phyloP scores from a whole-genome alignment of 106 monocot species.

The Ottelia alismoides region DNA sequence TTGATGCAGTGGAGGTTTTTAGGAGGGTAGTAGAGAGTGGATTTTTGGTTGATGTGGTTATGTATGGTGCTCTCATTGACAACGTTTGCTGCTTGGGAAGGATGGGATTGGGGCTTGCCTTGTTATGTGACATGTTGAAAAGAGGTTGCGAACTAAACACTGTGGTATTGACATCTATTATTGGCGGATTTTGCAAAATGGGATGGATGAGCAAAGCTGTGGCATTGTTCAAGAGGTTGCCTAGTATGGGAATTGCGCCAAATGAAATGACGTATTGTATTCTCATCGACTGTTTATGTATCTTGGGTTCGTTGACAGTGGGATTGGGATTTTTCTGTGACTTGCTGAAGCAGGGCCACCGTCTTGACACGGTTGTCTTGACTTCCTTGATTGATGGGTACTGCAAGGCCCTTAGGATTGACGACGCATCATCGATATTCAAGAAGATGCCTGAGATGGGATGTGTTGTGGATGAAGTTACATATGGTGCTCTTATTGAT shows the following conservation, averaged over 20 bases:
- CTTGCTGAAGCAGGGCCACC: neutral
- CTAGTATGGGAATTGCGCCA: neutral
- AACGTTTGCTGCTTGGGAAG: neutral
- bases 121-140: constrained; percentile 2
- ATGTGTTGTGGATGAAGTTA: neutral
- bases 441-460: neutral
- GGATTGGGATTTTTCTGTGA: neutral
- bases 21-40: constrained; percentile 1
- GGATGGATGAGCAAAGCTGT: neutral
- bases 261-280: neutral
- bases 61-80: neutral
- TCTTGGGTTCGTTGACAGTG: neutral
- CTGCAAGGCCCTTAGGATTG: neutral
- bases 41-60: neutral
- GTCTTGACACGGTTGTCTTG: neutral
- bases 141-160: neutral
- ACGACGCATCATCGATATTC: neutral
- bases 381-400: neutral
- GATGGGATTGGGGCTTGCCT: constrained; percentile 1
- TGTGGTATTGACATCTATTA: neutral
- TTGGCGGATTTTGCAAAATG: constrained; percentile 8
- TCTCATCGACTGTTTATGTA: neutral
- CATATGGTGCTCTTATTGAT: neutral
- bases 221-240: neutral
- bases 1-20: constrained; percentile 4